Base-by-base conservation (phyloP, 495 filamentous ascomycete genomes). In the Neurospora tetrasperma region DNA sequence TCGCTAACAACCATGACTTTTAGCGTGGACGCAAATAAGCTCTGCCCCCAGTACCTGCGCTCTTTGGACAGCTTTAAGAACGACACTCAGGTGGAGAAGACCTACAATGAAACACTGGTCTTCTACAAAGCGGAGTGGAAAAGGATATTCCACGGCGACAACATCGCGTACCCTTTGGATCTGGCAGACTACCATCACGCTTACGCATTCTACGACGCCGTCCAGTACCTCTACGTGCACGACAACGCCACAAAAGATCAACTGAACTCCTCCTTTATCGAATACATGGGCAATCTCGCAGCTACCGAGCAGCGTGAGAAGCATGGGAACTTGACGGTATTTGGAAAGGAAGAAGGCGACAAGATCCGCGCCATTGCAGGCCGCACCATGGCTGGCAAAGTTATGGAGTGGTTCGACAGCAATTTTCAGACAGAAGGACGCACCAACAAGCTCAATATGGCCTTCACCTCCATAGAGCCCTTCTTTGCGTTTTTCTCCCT, bases 141-240 rank as follows among this genome's bases (percentile, higher is more conserved):
- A 35, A 72, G 75, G 6, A 69, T 82, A 0, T 82, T 84, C 42
- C 68, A 76, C 31, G 71, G 74, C 1, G 3, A 35, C 27, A 69
- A 39, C 5, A 71, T 73, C n/a, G 76, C 75, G 1, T 77, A 83
- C n/a, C 59, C 78, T 4, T 62, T 18, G 1, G 69, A 74, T 11
- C 71, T 78, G 73, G 73, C 79, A 35, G 82, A 79, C 73, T 85
- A 80, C 72, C 76, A 76, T 42, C 78, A 84, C 41, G 84, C 84
- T 3, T 84, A 82, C 69, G 73, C 79, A n/a, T 48, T 85, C 18
- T 85, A 84, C 75, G 82, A 84, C 68, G 83, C 81, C 71, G 83
- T 82, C n/a, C 48, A 43, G 6, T 85, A 82, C 70, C 78, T 77
- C 43, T 82, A 80, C 73, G 76, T 71, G 66, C 83, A 85, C 72